Base-by-base conservation (phyloP, 129 eudicot species). In the Tagetes erecta region DNA sequence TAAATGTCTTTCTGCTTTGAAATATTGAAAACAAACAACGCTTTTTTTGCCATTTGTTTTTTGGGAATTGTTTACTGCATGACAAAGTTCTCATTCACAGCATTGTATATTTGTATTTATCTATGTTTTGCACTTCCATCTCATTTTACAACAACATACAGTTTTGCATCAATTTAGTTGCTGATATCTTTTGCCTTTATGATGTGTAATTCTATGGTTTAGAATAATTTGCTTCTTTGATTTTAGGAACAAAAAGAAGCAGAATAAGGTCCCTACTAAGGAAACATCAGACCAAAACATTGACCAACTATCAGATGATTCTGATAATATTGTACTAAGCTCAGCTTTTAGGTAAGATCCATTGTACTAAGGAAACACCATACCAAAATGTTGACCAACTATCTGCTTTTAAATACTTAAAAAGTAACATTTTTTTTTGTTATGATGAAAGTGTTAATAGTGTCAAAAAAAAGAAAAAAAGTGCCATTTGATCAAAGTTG, bases 261-360 rank as follows among this genome's bases (percentile, higher is more conserved):
- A 81, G 13, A 78, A 53, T 11, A 14, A 33, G 47, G 73, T 58
- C 47, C 51, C 67, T 14, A 35, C n/a, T 34, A 82, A 78, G 70
- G 81, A 73, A 76, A 71, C 63, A 65, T 20, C 76, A 63, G 53
- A 75, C 62, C 67, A 69, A 78, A 67, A 76, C 47, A 30, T 40
- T 47, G 76, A 62, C 75, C 75, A 67, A 46, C 71, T 78, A 4
- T 82, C 66, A 60, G 85, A 84, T 72, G 82, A 63, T 74, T 73
- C 82, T 68, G 96, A 85, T 63, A 87, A 88, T 70, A 80, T 86
- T 51, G 78, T 80, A 36, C 78, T 85, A 62, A 82, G 87, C 83
- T 83, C 91, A 11, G 38, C 82, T 42, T 53, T 83, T 20, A 20
- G 27, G 27, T 20, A 20, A 20, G 27, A 20, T 20, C 27, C 27